Evolutionary conservation across 2,329 filamentous ascomycete genomes (phyloP), one percentile per base, ranked within the genome.

Genomic region (Colletotrichum sp.): DNA sequence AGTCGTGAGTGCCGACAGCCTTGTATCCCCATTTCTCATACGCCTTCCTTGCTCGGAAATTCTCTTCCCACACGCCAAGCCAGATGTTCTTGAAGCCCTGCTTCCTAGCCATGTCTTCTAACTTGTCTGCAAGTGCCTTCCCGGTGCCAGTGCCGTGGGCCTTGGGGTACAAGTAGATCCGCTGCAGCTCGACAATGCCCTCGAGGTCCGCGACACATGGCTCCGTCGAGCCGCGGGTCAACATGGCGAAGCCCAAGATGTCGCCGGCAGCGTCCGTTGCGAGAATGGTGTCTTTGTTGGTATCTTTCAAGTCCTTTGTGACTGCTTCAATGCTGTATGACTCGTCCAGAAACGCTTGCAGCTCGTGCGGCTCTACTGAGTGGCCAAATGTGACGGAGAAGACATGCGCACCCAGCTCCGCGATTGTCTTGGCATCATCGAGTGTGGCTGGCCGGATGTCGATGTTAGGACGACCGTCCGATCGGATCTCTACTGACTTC

Each of bases 21-120:
- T 71, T 74, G 71, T 85, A 89, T 0, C 87, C 87, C 78, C 83
- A 82, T 78, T 81, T 84, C 72, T 81, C 81, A 78, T 89, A 89
- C 6, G 85, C 81, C 39, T 73, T 81, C 28, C 83, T 81, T 1
- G 87, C 86, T 34, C 78, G 82, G 2, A 70, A 43, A 68, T 88
- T 89, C 76, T 87, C 85, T 67, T 89, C 85, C 87, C 87, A 89
- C 12, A 89, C 87, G 0, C 87, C 87, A 12, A 89, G 78, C 87
- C 87, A 89, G 21, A 89, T 80, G 30, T 84, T 80, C 65, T 78
- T 80, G 36, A 84, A 87, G 0, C 84, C 86, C 32, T 84, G 80
- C 6, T 82, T 77, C 61, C 80, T 79, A 2, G 86, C 86, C 74
- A 86, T 78, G 2, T 71, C 77, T 76, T 85, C 83, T 13, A 83